Base-by-base conservation (phyloP, 768 basidiomycete species). In the Coprinopsis cinerea region DNA sequence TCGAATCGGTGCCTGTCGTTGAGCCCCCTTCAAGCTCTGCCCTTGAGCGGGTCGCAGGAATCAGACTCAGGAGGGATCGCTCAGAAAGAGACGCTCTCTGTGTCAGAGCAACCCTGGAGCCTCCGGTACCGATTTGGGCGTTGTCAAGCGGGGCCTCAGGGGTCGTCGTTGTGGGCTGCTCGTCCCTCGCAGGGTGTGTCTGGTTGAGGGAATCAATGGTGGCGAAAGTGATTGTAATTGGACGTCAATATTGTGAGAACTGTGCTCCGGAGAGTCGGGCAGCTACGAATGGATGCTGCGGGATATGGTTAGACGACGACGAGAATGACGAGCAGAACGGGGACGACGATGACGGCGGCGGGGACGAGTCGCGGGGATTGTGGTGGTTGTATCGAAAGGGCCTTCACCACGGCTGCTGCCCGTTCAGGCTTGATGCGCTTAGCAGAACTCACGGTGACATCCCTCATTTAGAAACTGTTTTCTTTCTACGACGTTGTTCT, bases 161-260 rank as follows among this genome's bases (percentile, higher is more conserved):
- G 42, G 44, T 36, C 17, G 44, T 51, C 25, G 34, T 44, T 18
- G 67, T 61, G 62, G 62, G 64, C 65, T 68, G 68, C 67, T 65
- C 66, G 70, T 80, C 79, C 83, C 78, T 75, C 65, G 76, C 63
- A 68, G 73, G 66, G 72, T 67, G 69, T 67, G 75, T 68, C 64
- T 73, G 68, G 62, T 76, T 77, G 71, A 72, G 65, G 71, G 83
- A 72, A 82, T 83, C 82, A 85, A 87, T 87, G 73, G 75, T 76
- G 67, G 61, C 67, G 57, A 64, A 51, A 57, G 53, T 57, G 54
- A 53, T 56, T 51, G 45, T 57, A 49, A 53, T 57, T 58, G 53
- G 57, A 59, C 60, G 56, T 53, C 59, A 64, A 61, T 47, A 58
- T 60, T 59, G 59, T 59, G 58, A 55, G 51, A 54, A 49, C 44